phyloP scores from a whole-genome alignment of 2,329 filamentous ascomycete genomes.

The Tothia fuscella region DNA sequence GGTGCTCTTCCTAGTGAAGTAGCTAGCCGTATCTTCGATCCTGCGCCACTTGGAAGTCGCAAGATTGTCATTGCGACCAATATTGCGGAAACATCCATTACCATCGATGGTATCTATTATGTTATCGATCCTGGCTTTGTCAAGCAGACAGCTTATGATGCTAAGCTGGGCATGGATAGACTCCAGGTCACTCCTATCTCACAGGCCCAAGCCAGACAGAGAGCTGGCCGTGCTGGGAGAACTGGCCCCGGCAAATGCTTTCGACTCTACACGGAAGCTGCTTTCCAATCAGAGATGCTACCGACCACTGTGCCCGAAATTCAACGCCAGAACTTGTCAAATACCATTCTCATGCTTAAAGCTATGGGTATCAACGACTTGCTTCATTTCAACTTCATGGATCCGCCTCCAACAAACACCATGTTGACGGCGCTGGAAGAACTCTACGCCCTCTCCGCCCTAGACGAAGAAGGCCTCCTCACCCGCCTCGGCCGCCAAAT shows the following conservation, averaged over 20 bases:
- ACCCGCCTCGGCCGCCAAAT: slow-evolving; percentile 90
- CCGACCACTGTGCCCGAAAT: slow-evolving; percentile 95
- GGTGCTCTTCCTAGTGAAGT: slow-evolving; percentile 86
- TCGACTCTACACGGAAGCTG: slow-evolving; percentile 85
- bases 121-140: slow-evolving; percentile 96
- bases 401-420: slow-evolving; percentile 91
- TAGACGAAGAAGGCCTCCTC: slow-evolving; percentile 90
- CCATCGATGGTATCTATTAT: slow-evolving; percentile 95
- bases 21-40: slow-evolving; percentile 89
- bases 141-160: slow-evolving; percentile 94
- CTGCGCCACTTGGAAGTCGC: slow-evolving; percentile 68
- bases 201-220: slow-evolving; percentile 90
- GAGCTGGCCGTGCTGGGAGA: slow-evolving; percentile 82
- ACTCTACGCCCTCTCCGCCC: slow-evolving; percentile 77
- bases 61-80: slow-evolving; percentile 98
- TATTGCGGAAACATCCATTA: slow-evolving; percentile 95
- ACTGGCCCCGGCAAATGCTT: slow-evolving; percentile 96
- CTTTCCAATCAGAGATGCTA: slow-evolving; percentile 93
- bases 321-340: slow-evolving; percentile 81
- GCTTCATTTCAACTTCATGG: slow-evolving; percentile 97
- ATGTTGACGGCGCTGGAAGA: slow-evolving; percentile 96
- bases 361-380: slow-evolving; percentile 99
- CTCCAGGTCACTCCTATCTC: slow-evolving; percentile 92
- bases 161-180: slow-evolving; percentile 95
- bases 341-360: slow-evolving; percentile 94